Conservation (phyloP, 2,329 filamentous ascomycete genomes). For the Scedosporium boydii region DNA sequence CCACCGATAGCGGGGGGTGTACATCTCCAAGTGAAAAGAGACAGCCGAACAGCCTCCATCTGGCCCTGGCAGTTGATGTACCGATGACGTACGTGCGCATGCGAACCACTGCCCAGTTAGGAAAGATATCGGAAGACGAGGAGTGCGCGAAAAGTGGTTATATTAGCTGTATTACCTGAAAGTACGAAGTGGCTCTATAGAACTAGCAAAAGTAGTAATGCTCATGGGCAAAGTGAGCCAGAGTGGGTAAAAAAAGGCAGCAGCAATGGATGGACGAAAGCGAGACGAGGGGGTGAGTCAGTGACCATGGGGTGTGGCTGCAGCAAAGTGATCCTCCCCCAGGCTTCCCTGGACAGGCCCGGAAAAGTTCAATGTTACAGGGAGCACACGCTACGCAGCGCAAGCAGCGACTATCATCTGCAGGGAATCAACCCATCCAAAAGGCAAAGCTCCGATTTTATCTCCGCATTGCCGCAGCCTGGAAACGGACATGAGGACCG, state of each 20-base stretch:
- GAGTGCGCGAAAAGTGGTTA: background rate
- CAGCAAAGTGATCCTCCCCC: background rate
- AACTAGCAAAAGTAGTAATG: background rate
- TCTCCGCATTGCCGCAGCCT: background rate
- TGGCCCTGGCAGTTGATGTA: background rate
- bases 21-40: background rate
- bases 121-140: background rate
- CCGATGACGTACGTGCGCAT: constrained; percentile 4
- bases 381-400: background rate
- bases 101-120: constrained; percentile 6
- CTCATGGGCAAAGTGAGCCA: background rate
- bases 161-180: background rate
- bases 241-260: background rate
- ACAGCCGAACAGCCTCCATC: background rate
- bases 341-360: background rate
- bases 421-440: background rate
- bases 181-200: background rate
- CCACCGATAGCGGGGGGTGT: background rate
- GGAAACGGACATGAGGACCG: background rate
- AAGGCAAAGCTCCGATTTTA: constrained; percentile 1
- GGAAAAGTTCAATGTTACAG: background rate
- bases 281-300: background rate
- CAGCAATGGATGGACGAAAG: background rate
- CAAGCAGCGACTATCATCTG: background rate
- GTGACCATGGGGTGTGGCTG: background rate